Evolutionary conservation across 805 yeast genomes (phyloP).

Genomic region (Blastobotrys terrestris): DNA sequence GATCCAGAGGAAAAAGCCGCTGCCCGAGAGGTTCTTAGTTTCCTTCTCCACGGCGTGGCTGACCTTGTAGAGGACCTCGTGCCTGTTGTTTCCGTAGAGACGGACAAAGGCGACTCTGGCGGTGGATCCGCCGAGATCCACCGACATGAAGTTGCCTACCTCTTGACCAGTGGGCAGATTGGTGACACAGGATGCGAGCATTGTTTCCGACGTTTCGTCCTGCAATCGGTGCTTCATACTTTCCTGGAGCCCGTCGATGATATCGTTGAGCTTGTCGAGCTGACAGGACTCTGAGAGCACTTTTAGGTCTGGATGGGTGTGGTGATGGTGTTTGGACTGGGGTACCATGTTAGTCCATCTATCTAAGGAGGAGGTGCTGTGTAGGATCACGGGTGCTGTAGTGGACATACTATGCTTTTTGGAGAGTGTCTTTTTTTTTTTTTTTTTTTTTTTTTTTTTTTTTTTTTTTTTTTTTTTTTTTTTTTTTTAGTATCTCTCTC

Average conservation of each 20-base stretch:
- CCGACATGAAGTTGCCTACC: constrained; percentile 68
- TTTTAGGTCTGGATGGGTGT: neutral
- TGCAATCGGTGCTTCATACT: constrained; percentile 7
- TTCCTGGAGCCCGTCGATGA: constrained; percentile 13
- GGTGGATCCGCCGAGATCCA: constrained; percentile 89
- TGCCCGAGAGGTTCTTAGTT: constrained; percentile 25
- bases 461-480: too few species aligned
- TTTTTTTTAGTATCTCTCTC: too few species aligned
- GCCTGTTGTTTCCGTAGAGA: constrained; percentile 41
- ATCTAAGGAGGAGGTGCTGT: neutral
- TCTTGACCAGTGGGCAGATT: constrained; percentile 74
- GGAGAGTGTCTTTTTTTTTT: too few species aligned
- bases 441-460: too few species aligned
- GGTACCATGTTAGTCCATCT: neutral
- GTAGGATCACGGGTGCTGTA: neutral
- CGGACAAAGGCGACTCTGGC: constrained; percentile 82
- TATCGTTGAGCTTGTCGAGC: constrained; percentile 6
- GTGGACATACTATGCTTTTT: neutral
- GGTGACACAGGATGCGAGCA: constrained; percentile 82
- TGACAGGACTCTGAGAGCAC: neutral
- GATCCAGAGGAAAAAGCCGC: constrained; percentile 29
- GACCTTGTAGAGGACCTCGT: constrained; percentile 15
- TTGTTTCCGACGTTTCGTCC: constrained; percentile 26
- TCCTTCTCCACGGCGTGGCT: constrained; percentile 19
- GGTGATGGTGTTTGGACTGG: neutral